Base-by-base conservation (phyloP, 2,329 filamentous ascomycete species). In the Rutstroemia sp. region DNA sequence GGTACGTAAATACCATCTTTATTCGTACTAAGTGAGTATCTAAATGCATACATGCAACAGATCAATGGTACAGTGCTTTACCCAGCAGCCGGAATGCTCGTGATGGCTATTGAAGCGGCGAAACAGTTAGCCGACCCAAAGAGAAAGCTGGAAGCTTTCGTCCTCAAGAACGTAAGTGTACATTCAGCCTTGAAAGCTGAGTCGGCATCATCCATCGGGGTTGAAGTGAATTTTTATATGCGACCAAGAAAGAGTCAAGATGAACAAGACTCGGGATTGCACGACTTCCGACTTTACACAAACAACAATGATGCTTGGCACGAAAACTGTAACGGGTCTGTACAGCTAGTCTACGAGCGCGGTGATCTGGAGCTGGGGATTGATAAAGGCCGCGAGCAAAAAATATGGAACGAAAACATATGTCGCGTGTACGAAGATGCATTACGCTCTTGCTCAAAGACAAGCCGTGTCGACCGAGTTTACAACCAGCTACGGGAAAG, bases 1-100 rank as follows among this genome's bases (percentile, higher is more conserved):
- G 21, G 42, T 45, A 45, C 19, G 42, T 21, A 45, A 45, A n/a
- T 9, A 8, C 37, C 37, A 38, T 38, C 37, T 16, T 38, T 38
- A 8, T 38, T 44, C n/a, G 19, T 4, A 18, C 9, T 4, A 18
- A 4, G 18, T 18, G 4, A 45, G 16, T 9, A 23, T 45, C 16
- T 19, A 21, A 45, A 10, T 23, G 16, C 10, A 21, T 10, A 14
- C 19, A 45, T 45, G 5, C n/a, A 9, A 45, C 42, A 45, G 42
- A 72, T 81, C 7, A 75, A 76, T 42, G 73, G 70, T 59, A 50
- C 55, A 3, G 55, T 66, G 8, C 50, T 71, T 1, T 69, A 64
- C 45, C 70, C 70, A 1, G 62, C 44, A 7, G 65, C 68, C 1
- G 67, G 63, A 12, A 69, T 67, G 52, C 49, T 71, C 7, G 42